Evolutionary conservation across 2,329 filamentous ascomycete species (phyloP).

Genomic region (Neofusicoccum laricinum): DNA sequence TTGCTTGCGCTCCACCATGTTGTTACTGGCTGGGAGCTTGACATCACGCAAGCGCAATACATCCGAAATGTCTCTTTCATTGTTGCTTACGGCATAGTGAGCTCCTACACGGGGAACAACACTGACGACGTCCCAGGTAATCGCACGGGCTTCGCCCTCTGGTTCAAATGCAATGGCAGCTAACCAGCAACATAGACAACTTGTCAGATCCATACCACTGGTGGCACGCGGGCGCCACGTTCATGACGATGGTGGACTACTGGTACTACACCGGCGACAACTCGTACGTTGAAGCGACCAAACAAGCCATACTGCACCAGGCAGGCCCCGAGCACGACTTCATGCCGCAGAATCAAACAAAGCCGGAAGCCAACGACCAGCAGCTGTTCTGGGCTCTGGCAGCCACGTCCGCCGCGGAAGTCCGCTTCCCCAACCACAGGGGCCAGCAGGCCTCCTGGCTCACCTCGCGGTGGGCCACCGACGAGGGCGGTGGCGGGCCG

Average conservation of each 20-base stretch:
- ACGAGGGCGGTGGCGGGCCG: conserved; percentile 32
- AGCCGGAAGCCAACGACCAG: conserved; percentile 51
- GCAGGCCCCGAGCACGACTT: conserved; percentile 25
- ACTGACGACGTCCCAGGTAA: conserved; percentile 55
- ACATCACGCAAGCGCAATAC: not conserved
- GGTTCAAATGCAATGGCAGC: too few relatives aligned
- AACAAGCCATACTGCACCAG: conserved; percentile 42
- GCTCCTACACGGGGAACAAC: conserved; percentile 59
- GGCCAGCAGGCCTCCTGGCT: conserved; percentile 41
- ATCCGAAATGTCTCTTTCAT: conserved; percentile 46
- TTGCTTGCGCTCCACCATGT: not conserved
- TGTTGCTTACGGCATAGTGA: conserved; percentile 43
- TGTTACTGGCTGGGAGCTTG: not conserved
- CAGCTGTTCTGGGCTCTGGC: conserved; percentile 58
- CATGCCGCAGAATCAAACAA: conserved; percentile 34
- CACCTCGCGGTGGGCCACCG: conserved; percentile 27
- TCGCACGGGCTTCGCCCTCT: conserved; percentile 32
- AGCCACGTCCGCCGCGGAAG: conserved; percentile 56
- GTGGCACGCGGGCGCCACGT: conserved; percentile 75
- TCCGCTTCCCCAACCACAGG: conserved; percentile 43
- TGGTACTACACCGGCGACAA: conserved; percentile 78
- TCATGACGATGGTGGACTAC: conserved; percentile 64
- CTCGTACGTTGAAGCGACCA: conserved; percentile 66
- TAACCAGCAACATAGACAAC: conserved; percentile 33
- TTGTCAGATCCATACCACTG: conserved; percentile 54